Evolutionary conservation across 1,284 basidiomycete genomes (phyloP).

Genomic region (Ustilago shanxiensis): DNA sequence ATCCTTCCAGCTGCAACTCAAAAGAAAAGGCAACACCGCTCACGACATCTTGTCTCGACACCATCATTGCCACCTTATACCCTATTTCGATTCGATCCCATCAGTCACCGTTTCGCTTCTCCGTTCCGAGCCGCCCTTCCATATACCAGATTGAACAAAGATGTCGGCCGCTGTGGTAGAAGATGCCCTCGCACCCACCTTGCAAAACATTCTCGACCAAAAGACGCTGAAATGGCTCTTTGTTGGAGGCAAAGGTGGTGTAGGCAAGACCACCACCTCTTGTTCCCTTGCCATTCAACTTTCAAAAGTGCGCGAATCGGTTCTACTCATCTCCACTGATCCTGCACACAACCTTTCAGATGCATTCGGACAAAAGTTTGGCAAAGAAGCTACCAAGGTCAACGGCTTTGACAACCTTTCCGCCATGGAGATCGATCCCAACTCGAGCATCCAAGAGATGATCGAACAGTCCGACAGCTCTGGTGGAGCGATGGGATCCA

Average conservation of each 20-base stretch:
- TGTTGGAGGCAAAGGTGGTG: slow-evolving; percentile 70
- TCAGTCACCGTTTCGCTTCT: no score
- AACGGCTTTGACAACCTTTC: slow-evolving; percentile 97
- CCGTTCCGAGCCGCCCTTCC: no score
- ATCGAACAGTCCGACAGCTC: slow-evolving; percentile 93
- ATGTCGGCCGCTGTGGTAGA: slow-evolving; percentile 54
- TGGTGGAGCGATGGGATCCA: slow-evolving; percentile 87
- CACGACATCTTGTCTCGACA: slow-evolving; percentile 24
- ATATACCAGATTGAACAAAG: background rate
- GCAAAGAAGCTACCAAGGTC: slow-evolving; percentile 98
- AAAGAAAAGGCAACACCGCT: slow-evolving; percentile 1
- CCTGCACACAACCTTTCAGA: slow-evolving; percentile 99
- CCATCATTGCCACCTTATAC: background rate
- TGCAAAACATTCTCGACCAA: slow-evolving; percentile 68
- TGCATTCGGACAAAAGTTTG: slow-evolving; percentile 99
- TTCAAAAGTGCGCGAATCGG: slow-evolving; percentile 64
- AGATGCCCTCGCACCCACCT: slow-evolving; percentile 60
- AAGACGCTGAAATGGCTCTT: slow-evolving; percentile 70
- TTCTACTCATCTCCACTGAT: slow-evolving; percentile 81
- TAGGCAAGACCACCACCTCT: slow-evolving; percentile 69
- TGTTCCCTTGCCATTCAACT: slow-evolving; percentile 68
- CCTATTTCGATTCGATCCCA: no score
- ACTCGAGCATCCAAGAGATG: slow-evolving; percentile 97
- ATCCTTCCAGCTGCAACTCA: background rate
- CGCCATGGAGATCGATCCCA: slow-evolving; percentile 99